Conservation (phyloP, 768 basidiomycete species). For the button mushroom (Agaricus bisporus) region DNA sequence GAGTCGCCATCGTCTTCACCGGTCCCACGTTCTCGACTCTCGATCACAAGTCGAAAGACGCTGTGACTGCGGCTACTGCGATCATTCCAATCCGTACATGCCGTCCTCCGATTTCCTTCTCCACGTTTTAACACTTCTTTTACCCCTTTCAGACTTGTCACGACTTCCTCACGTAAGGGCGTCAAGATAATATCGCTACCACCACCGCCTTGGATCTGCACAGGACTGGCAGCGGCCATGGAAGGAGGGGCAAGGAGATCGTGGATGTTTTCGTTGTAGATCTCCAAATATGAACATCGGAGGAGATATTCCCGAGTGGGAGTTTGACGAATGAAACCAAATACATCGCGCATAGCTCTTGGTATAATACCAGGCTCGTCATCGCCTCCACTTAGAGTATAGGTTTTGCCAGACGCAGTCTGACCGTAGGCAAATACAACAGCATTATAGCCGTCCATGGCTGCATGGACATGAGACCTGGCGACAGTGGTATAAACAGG, state of each 20-base stretch:
- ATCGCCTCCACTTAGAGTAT: constrained; percentile 65
- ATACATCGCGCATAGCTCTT: constrained; percentile 87
- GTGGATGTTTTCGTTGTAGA: constrained; percentile 90
- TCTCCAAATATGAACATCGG: constrained; percentile 93
- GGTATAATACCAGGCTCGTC: constrained; percentile 93
- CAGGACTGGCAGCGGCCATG: constrained; percentile 47
- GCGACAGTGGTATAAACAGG: constrained; percentile 73
- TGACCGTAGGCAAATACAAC: constrained; percentile 95
- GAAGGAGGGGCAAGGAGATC: constrained; percentile 77
- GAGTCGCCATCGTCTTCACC: constrained; percentile 46
- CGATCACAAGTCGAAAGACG: constrained; percentile 89
- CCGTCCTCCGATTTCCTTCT: constrained; percentile 83
- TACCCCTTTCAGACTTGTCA: constrained; percentile 85
- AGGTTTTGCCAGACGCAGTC: constrained; percentile 64
- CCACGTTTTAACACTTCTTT: constrained; percentile 81
- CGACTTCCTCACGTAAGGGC: constrained; percentile 86
- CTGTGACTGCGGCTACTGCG: constrained; percentile 91
- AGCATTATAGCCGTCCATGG: constrained; percentile 96
- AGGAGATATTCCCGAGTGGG: constrained; percentile 87
- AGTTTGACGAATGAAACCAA: constrained; percentile 72
- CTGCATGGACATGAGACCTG: constrained; percentile 75
- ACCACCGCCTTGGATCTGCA: constrained; percentile 68
- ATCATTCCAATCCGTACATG: constrained; percentile 99
- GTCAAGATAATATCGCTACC: constrained; percentile 58
- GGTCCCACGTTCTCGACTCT: constrained; percentile 65